These are phyloP conservation scores for Irpex sp. DNA, from an alignment of 1,284 basidiomycete species.

Conservation along the genomic window DNA sequence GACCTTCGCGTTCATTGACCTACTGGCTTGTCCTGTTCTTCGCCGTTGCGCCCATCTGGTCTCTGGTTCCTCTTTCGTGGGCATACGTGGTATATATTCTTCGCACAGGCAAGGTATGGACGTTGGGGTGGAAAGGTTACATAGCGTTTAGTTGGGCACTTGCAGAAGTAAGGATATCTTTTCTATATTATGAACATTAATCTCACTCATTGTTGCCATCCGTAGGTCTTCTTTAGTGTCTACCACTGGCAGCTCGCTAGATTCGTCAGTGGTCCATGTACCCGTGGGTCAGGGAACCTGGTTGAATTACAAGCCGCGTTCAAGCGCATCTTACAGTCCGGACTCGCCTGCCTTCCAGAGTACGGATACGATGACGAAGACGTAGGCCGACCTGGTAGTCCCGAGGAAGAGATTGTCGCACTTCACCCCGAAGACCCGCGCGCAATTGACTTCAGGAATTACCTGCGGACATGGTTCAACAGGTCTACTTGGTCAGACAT, in stretches of 20 bases:
- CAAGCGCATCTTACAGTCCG: conserved; percentile 54
- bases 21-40: conserved; percentile 57
- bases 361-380: conserved; percentile 53
- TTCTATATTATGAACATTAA: conserved; percentile 2
- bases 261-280: conserved; percentile 47
- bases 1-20: conserved; percentile 35
- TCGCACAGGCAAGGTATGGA: conserved; percentile 38
- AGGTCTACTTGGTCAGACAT: conserved; percentile 72
- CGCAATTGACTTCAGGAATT: conserved; percentile 71
- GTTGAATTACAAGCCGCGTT: conserved; percentile 56
- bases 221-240: conserved; percentile 72
- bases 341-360: conserved; percentile 49
- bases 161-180: conserved; percentile 44
- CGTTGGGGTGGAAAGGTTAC: conserved; percentile 33
- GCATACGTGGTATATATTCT: conserved; percentile 54
- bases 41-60: conserved; percentile 67
- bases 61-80: conserved; percentile 67
- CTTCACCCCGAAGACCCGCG: conserved; percentile 62
- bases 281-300: conserved; percentile 40
- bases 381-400: conserved; percentile 50
- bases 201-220: neutral
- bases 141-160: conserved; percentile 43
- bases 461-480: conserved; percentile 69
- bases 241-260: conserved; percentile 58
- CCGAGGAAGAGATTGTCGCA: conserved; percentile 50